Base-by-base conservation (phyloP, 192 early-diverging fungal genomes). In the Mortierella antarctica region DNA sequence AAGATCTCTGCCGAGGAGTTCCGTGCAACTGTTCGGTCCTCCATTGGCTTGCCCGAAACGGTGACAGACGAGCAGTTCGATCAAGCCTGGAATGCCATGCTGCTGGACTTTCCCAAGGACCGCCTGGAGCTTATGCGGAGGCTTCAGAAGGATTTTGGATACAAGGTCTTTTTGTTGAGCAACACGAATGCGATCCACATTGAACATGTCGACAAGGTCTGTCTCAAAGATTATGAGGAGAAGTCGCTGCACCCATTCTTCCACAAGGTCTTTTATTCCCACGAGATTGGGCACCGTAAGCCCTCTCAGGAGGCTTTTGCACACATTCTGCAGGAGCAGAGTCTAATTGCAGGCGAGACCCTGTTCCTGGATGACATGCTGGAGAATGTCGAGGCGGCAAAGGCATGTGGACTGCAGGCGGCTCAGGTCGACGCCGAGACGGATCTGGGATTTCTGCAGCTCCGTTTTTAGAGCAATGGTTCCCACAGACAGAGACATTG, bases 151-250 rank as follows among this genome's bases (percentile, higher is more conserved):
- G 77, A 80, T 15, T 72, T 56, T 47, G 77, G 65, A 1, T 80
- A 80, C 60, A 80, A 71, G 7, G 77, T 80, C 6, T 80, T 58
- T 31, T 40, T 80, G 9, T 31, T 80, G 64, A 80, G 77, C 60
- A 80, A 80, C 55, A 80, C 77, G 17, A 80, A 80, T 17, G 64
- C 70, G 41, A 80, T 80, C 40, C 77, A 80, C 31, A 72, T 80
- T 13, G 77, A 80, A 39, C 64, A 72, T 48, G 31, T 80, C 8
- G 65, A 80, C 58, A 54, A 53, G 11, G 54, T 72, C 15, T 72
- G 77, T 47, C 55, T 80, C 45, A 62, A 71, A 23, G 77, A 58
- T 6, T 80, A 67, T 42, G 21, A 57, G 23, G 70, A 80, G 14
- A 41, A 31, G 10, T 62, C 65, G 6, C 23, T 80, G 18, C 42